Percentiles rank a stretch among this genome's conserved stretches.
Evolutionary conservation across 2,329 filamentous ascomycete species (phyloP).

Genomic region (Phialocephala sp.): DNA sequence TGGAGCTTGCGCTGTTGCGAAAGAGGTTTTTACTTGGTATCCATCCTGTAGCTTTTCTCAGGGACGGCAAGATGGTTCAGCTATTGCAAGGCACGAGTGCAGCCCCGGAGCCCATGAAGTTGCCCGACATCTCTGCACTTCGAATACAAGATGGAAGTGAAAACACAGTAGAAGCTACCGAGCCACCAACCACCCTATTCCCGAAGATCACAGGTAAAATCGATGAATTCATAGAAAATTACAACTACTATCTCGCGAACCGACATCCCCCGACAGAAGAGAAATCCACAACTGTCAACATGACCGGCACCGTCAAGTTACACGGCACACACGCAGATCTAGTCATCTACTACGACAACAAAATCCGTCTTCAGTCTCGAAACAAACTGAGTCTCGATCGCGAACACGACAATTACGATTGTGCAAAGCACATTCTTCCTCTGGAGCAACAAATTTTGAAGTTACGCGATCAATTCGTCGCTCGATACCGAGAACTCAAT

Average conservation of each 20-base stretch:
- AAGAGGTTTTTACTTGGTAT: neutral
- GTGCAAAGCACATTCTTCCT: conserved; percentile 21
- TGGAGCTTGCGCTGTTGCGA: neutral
- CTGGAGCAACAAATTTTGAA: conserved; percentile 15
- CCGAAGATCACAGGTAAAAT: conserved; percentile 32
- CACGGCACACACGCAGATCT: conserved; percentile 37
- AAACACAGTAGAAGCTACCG: neutral
- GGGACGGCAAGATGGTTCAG: neutral
- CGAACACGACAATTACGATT: conserved; percentile 22
- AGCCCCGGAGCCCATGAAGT: neutral
- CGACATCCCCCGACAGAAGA: neutral
- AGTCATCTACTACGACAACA: conserved; percentile 26
- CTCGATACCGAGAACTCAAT: conserved; percentile 26
- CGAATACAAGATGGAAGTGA: neutral
- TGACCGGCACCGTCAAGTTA: conserved; percentile 37
- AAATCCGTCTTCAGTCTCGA: conserved; percentile 30
- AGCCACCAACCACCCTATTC: conserved; percentile 23
- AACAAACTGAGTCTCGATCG: conserved; percentile 24
- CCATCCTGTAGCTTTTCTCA: neutral
- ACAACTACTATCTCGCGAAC: conserved; percentile 9
- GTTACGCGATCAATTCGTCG: conserved; percentile 17
- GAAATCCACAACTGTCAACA: neutral
- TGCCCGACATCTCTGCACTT: neutral
- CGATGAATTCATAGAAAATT: conserved; percentile 21
- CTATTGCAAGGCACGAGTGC: neutral